Percentiles rank a stretch among this genome's conserved stretches.
phyloP scores from a whole-genome alignment of 306 rosid genomes.

The cucumber (Cucumis sativus) region DNA sequence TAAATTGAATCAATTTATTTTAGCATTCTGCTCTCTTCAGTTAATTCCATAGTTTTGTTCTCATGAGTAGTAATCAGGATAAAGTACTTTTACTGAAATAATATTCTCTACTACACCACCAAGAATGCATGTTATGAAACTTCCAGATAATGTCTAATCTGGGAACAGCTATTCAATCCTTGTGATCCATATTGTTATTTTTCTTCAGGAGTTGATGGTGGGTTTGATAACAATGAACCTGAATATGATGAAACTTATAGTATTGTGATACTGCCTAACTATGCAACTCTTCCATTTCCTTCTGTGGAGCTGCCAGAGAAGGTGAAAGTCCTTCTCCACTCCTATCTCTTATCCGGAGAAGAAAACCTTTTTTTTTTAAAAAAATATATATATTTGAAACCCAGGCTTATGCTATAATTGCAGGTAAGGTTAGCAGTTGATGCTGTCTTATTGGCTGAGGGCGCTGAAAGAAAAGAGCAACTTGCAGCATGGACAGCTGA shows the following conservation, averaged over 20 bases:
- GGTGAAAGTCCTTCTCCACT: conserved; percentile 28
- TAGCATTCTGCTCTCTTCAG: background rate
- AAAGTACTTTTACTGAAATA: background rate
- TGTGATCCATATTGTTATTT: conserved; percentile 9
- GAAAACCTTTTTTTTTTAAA: background rate
- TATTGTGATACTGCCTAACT: conserved; percentile 63
- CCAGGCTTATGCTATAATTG: background rate
- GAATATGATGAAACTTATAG: conserved; percentile 60
- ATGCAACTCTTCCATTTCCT: conserved; percentile 79
- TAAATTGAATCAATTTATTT: background rate
- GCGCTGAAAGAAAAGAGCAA: conserved; percentile 84
- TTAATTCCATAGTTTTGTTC: background rate
- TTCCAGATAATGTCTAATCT: background rate
- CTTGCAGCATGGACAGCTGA: conserved; percentile 93
- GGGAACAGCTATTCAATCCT: background rate
- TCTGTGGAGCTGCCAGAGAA: conserved; percentile 96
- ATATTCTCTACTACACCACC: background rate
- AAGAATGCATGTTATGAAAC: background rate
- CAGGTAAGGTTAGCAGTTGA: conserved; percentile 94
- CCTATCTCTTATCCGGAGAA: background rate
- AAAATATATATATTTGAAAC: background rate
- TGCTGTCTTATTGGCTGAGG: conserved; percentile 62
- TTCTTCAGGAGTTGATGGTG: conserved; percentile 70
- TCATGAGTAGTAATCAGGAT: background rate
- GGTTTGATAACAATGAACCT: conserved; percentile 70